Evolutionary conservation across 768 basidiomycete species (phyloP), one percentile per base, ranked within the genome.

Genomic region (Trametes punicea): DNA sequence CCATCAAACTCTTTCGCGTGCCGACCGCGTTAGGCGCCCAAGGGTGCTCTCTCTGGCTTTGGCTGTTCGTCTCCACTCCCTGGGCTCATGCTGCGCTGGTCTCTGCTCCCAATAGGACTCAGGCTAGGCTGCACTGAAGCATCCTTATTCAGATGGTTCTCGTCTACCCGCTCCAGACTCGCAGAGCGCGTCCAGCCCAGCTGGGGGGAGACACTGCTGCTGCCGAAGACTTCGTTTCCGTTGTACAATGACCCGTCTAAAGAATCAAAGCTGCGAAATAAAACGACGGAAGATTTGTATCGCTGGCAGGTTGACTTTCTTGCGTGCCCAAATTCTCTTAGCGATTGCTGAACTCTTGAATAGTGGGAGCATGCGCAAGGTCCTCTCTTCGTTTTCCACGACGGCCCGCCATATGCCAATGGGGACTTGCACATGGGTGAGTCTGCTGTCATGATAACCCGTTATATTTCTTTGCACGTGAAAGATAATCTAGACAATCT

Each of bases 391-490:
- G 86, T 97, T 11, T 75, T 95, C 48, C 94, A 96, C 62, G 96
- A 99, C 69, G 97, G 96, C 0, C 96, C 96, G 29, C 97, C 97
- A 0, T 98, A 98, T 66, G 96, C 96, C 2, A 99, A 99, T 67
- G 97, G 97, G 0, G 82, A 91, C 68, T 74, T 99, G 38, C 96
- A 99, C 68, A 94, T 95, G 77, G 96, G 95, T 96, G 61, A 57
- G 73, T 45, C 4, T 26, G 3, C 39, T 51, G 15, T n/a, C 23
- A 46, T 29, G 25, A 16, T 18, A 15, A 29, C 29, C 3, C 20
- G 7, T 26, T 7, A 7, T 3, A 36, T 38, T 26, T 33, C 25
- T 38, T 30, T 26, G 5, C 25, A n/a, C n/a, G n/a, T n/a, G n/a
- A n/a, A n/a, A n/a, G n/a, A n/a, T n/a, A n/a, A n/a, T n/a, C n/a